Conservation (phyloP, 1,139 yeast genomes). For the Nakaseomyces bracarensis region DNA sequence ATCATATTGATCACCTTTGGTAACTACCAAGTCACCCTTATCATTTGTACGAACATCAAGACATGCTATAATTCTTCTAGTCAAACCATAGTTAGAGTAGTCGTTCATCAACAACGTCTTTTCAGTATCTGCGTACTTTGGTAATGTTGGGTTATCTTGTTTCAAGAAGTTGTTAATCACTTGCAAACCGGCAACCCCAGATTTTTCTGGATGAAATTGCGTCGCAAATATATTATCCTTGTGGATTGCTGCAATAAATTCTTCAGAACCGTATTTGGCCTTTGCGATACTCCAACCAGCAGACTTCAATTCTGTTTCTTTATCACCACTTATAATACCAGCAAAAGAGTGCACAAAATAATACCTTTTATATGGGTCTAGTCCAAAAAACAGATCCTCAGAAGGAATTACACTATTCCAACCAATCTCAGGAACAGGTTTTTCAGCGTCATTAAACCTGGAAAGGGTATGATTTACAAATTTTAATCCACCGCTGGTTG, state of each 20-base stretch:
- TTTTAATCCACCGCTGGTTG: constrained; percentile 48
- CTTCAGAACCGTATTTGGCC: constrained; percentile 69
- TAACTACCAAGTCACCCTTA: constrained; percentile 87
- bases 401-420: constrained; percentile 57
- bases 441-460: constrained; percentile 54
- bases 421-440: constrained; percentile 93
- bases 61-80: constrained; percentile 90
- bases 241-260: constrained; percentile 74
- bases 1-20: constrained; percentile 96
- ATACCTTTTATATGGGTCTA: constrained; percentile 60
- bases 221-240: constrained; percentile 82
- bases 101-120: constrained; percentile 33
- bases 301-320: constrained; percentile 30
- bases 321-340: constrained; percentile 44
- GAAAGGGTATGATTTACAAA: constrained; percentile 45
- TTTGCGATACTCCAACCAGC: constrained; percentile 74
- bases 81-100: constrained; percentile 57
- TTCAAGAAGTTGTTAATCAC: constrained; percentile 65
- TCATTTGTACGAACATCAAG: constrained; percentile 94
- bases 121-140: constrained; percentile 19
- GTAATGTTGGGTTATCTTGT: constrained; percentile 35
- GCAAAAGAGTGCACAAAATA: constrained; percentile 95
- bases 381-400: constrained; percentile 42
- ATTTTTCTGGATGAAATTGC: constrained; percentile 96
- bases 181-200: constrained; percentile 80